phyloP scores from a whole-genome alignment of 306 rosid species.

The Vigna trinervia region DNA sequence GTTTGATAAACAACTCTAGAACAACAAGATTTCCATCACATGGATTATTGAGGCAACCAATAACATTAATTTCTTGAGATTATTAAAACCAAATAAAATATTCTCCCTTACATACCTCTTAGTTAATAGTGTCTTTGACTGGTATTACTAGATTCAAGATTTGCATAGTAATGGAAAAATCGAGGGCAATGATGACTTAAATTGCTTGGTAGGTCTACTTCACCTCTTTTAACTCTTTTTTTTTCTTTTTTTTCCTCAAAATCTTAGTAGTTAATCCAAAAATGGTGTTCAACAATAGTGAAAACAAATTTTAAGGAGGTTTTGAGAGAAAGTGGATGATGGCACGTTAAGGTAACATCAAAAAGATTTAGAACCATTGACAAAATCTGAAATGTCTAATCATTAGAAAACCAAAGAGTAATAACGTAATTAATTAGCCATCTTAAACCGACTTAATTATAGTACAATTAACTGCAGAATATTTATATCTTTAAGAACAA shows the following conservation, averaged over 20 bases:
- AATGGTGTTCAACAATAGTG: not conserved
- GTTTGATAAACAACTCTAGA: conserved; percentile 73
- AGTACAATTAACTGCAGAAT: not conserved
- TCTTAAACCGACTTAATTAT: conserved; percentile 35
- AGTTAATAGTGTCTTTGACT: conserved; percentile 36
- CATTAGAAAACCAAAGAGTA: not conserved
- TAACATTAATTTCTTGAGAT: conserved; percentile 24
- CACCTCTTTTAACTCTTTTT: not conserved
- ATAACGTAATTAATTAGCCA: not conserved
- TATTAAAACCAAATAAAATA: not conserved
- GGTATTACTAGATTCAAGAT: conserved; percentile 29
- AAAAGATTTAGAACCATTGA: conserved; percentile 19
- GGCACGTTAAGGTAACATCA: conserved; percentile 32
- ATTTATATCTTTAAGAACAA: not conserved
- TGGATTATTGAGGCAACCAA: conserved; percentile 46
- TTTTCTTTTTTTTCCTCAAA: not conserved
- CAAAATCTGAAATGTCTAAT: conserved; percentile 35
- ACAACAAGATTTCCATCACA: conserved; percentile 30
- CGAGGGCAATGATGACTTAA: conserved; percentile 27
- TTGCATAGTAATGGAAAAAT: not conserved
- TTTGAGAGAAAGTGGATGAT: conserved; percentile 10
- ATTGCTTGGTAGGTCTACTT: conserved; percentile 29
- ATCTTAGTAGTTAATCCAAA: not conserved
- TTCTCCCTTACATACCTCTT: not conserved
- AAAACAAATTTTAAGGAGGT: conserved; percentile 22